A percentile compares a stretch with the other conserved stretches of the same genome.
These are phyloP conservation scores for Apophysomyces variabilis DNA, from an alignment of 371 early-diverging fungal genomes.

Conservation along the genomic window DNA sequence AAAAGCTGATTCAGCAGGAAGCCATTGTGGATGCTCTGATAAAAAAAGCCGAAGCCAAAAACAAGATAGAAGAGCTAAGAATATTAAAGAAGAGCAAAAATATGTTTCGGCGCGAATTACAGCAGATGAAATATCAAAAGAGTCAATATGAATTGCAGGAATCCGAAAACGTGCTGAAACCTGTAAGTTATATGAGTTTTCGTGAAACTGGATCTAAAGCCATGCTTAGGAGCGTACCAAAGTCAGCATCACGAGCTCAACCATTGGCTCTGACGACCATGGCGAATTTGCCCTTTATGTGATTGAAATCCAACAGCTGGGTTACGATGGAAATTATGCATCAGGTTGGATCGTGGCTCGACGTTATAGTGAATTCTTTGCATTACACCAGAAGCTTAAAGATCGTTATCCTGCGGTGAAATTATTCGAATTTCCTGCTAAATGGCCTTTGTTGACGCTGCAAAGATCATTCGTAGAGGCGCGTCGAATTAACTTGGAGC, in stretches of 20 bases:
- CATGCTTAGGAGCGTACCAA: conserved; percentile 58
- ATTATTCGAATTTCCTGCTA: conserved; percentile 75
- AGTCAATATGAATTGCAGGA: conserved; percentile 66
- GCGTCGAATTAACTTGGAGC: conserved; percentile 69
- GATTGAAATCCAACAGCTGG: conserved; percentile 78
- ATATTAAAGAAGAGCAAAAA: conserved; percentile 66
- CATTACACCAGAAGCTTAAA: conserved; percentile 73
- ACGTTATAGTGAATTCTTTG: conserved; percentile 82
- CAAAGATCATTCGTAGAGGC: conserved; percentile 71
- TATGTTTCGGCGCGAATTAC: conserved; percentile 62
- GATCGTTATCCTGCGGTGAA: conserved; percentile 60
- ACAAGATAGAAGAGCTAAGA: conserved; percentile 59
- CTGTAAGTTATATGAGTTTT: conserved; percentile 44
- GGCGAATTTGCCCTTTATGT: conserved; percentile 78
- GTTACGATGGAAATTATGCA: conserved; percentile 50
- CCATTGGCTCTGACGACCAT: conserved; percentile 56
- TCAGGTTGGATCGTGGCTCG: conserved; percentile 83
- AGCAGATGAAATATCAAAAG: conserved; percentile 69
- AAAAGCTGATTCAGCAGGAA: conserved; percentile 67
- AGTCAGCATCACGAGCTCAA: conserved; percentile 62
- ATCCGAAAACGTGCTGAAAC: conserved; percentile 69
- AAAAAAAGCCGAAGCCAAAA: conserved; percentile 57
- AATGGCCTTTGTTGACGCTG: conserved; percentile 66
- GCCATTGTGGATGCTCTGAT: conserved; percentile 70
- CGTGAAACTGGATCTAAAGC: neutral